Base-by-base conservation (phyloP, 331 rosid genomes). In the Pyrus hybrid region DNA sequence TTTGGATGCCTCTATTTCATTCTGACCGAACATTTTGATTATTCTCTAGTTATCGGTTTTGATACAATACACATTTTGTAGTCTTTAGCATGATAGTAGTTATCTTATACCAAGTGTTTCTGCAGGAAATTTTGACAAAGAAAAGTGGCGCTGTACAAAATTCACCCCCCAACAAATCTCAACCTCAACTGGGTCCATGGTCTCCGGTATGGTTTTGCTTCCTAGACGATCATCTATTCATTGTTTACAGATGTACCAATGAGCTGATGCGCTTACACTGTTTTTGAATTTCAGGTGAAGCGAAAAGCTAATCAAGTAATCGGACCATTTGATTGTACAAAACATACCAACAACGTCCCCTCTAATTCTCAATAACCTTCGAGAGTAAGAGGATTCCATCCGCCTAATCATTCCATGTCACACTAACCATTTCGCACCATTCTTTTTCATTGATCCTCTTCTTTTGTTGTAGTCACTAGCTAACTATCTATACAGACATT, bases 71-170 rank as follows among this genome's bases (percentile, higher is more conserved):
- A 37, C n/a, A 21, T 65, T 37, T 18, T n/a, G 25, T n/a, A 22
- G 12, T 11, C 22, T 64, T 17, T 11, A 22, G 25, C 67, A 57
- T 10, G 49, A 62, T 18, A 41, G 1, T 29, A n/a, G 63, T 73
- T 54, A 75, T 79, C 78, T 84, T 58, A 63, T 75, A 23, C 33
- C 49, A 51, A 70, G 68, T 73, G 75, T 37, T 21, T 85, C 25
- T 79, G 79, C 85, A 94, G 99, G 97, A 88, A 77, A 83, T 94
- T 71, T 78, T 92, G 67, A 87, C 93, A 30, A 84, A 74, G 77
- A 94, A 94, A 84, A 65, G 96, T n/a, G 99, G 99, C 5, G 96
- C 97, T 25, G 97, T 94, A 25, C 97, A 92, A 88, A 84, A 94
- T 70, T 92, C 97, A 77, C 99, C 99, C 37, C 88, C 93, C 0